Evolutionary conservation across 768 basidiomycete genomes (phyloP).

Genomic region (Lactifluus subvellereus): DNA sequence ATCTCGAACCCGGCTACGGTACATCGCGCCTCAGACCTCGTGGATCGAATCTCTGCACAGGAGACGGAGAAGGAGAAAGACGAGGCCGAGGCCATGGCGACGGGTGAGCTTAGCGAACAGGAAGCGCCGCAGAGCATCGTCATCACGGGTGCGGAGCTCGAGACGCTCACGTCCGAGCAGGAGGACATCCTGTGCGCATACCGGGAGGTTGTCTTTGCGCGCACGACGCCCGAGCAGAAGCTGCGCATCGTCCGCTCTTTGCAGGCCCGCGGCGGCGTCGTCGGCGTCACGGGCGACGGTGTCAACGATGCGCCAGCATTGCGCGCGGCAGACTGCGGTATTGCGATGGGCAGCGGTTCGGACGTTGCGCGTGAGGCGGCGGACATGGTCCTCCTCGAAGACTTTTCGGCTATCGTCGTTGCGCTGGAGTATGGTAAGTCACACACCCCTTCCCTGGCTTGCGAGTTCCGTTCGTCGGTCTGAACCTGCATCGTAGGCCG

Average conservation of each 20-base stretch:
- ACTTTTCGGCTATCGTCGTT: slow-evolving; percentile 58
- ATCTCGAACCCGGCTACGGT: slow-evolving; percentile 37
- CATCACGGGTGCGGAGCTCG: slow-evolving; percentile 36
- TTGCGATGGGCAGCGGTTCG: slow-evolving; percentile 51
- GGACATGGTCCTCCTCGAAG: slow-evolving; percentile 58
- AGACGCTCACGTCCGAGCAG: slow-evolving; percentile 17
- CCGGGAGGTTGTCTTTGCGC: slow-evolving; percentile 53
- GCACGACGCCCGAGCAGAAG: slow-evolving; percentile 61
- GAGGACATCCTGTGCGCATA: slow-evolving; percentile 32
- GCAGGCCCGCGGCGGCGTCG: slow-evolving; percentile 45
- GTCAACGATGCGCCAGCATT: slow-evolving; percentile 56
- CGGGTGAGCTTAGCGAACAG: neutral
- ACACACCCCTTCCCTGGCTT: neutral
- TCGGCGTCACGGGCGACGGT: slow-evolving; percentile 64
- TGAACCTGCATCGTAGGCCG: slow-evolving; percentile 31
- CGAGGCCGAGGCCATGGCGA: slow-evolving; percentile 19
- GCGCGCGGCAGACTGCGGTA: slow-evolving; percentile 56
- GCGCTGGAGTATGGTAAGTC: slow-evolving; percentile 54
- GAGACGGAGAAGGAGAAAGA: slow-evolving; percentile 33
- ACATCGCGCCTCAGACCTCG: slow-evolving; percentile 37
- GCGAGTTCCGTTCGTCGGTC: neutral
- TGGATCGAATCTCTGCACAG: slow-evolving; percentile 25
- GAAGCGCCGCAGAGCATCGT: slow-evolving; percentile 34
- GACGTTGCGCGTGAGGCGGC: slow-evolving; percentile 53
- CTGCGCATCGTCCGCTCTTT: slow-evolving; percentile 56